Percentiles rank a stretch among this genome's conserved stretches.
phyloP scores from a whole-genome alignment of 768 basidiomycete species.

The Inosperma sp. region DNA sequence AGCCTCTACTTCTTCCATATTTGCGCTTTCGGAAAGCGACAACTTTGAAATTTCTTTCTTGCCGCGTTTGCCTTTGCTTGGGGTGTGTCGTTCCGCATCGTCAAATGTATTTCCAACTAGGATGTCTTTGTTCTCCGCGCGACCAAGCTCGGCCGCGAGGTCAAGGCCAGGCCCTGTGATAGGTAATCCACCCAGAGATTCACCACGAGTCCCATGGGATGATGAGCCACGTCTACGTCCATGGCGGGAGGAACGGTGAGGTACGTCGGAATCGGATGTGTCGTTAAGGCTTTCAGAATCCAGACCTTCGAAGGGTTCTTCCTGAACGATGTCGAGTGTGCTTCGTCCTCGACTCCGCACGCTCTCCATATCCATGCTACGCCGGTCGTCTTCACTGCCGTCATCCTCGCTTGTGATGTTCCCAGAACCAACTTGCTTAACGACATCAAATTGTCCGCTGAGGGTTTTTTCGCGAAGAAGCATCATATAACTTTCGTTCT shows the following conservation, averaged over 20 bases:
- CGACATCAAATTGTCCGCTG: conserved; percentile 79
- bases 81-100: conserved; percentile 43
- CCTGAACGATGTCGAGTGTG: conserved; percentile 60
- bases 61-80: conserved; percentile 45
- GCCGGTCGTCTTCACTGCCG: conserved; percentile 34
- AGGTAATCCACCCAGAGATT: conserved; percentile 81
- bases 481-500: conserved; percentile 97
- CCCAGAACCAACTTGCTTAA: conserved; percentile 57
- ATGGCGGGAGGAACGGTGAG: conserved; percentile 36
- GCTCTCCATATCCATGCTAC: conserved; percentile 48
- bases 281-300: conserved; percentile 34
- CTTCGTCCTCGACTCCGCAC: conserved; percentile 54
- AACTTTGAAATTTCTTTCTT: conserved; percentile 36
- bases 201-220: conserved; percentile 59
- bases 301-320: conserved; percentile 46
- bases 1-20: conserved; percentile 57
- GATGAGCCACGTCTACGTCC: conserved; percentile 51
- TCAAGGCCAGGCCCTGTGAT: conserved; percentile 88
- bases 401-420: conserved; percentile 35
- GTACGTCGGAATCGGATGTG: conserved; percentile 32
- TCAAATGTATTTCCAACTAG: conserved; percentile 53
- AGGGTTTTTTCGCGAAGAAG: conserved; percentile 87
- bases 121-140: conserved; percentile 86
- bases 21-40: conserved; percentile 34
- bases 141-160: conserved; percentile 86